A percentile compares a stretch with the other conserved stretches of the same genome.
phyloP scores from a whole-genome alignment of 176 grass and related monocot genomes.

The Carex littledalei region DNA sequence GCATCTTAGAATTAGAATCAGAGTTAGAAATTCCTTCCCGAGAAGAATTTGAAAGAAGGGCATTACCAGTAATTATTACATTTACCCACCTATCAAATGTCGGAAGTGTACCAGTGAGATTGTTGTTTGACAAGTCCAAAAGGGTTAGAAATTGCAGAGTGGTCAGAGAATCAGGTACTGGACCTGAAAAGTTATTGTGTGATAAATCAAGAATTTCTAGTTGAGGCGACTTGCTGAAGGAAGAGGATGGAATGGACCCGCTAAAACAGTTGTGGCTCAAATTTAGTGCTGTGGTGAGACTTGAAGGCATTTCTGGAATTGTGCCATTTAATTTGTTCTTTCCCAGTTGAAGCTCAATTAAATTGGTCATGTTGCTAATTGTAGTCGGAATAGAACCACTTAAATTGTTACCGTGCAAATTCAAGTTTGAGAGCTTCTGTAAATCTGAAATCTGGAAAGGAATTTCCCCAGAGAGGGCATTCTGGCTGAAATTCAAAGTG shows the following conservation, averaged over 20 bases:
- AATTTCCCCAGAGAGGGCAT: slow-evolving; percentile 42
- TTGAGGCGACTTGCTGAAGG: background rate
- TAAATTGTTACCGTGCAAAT: slow-evolving; percentile 43
- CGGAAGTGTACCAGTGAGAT: slow-evolving; percentile 40
- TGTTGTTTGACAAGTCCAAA: slow-evolving; percentile 55
- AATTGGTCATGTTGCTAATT: background rate
- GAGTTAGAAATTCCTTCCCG: too few species aligned
- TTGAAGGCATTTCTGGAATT: slow-evolving; percentile 38
- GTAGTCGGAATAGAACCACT: slow-evolving; percentile 32
- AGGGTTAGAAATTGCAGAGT: slow-evolving; percentile 30
- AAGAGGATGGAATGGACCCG: slow-evolving; percentile 36
- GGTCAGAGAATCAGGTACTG: too few species aligned
- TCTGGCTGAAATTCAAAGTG: slow-evolving; percentile 60
- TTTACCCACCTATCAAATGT: background rate
- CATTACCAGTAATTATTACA: slow-evolving; percentile 25
- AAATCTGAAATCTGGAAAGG: slow-evolving; percentile 15
- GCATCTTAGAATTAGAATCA: background rate
- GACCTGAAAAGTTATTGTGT: too few species aligned
- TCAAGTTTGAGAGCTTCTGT: slow-evolving; percentile 27
- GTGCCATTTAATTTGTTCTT: slow-evolving; percentile 44
- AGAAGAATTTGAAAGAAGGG: slow-evolving; percentile 12
- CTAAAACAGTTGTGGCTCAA: slow-evolving; percentile 48
- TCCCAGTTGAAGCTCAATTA: slow-evolving; percentile 54
- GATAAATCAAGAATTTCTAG: slow-evolving; percentile 88
- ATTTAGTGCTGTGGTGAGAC: slow-evolving; percentile 36